A percentile compares a stretch with the other conserved stretches of the same genome.
These are phyloP conservation scores for Sideroxylon spinosum DNA, from an alignment of 179 eudicot genomes.

Conservation along the genomic window DNA sequence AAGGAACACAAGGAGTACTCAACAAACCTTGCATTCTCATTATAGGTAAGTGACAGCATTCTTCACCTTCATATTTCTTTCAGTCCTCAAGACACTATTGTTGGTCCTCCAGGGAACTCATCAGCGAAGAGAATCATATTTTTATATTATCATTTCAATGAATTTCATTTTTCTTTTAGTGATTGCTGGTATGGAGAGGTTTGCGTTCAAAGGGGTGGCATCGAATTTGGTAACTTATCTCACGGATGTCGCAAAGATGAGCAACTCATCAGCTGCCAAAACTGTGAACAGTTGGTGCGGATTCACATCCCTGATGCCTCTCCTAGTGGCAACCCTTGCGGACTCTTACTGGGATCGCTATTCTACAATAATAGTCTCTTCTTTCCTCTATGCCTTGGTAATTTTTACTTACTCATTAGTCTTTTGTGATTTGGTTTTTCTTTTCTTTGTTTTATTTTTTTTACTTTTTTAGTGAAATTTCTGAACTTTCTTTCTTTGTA, in stretches of 20 bases:
- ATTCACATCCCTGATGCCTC: slow-evolving; percentile 74
- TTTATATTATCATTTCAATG: too few species aligned
- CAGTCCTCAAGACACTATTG: too few species aligned
- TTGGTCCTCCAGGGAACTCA: too few species aligned
- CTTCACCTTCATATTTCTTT: not conserved
- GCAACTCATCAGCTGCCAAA: slow-evolving; percentile 83
- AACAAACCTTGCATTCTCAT: slow-evolving; percentile 73
- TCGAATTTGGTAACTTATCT: slow-evolving; percentile 86
- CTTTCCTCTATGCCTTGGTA: slow-evolving; percentile 60
- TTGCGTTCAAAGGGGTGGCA: slow-evolving; percentile 98
- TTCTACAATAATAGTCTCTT: slow-evolving; percentile 55
- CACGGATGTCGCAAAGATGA: slow-evolving; percentile 69
- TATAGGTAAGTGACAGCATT: slow-evolving; percentile 43
- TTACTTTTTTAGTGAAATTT: not conserved
- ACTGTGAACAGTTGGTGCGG: slow-evolving; percentile 88
- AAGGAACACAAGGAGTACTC: slow-evolving; percentile 31
- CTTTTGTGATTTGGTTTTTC: not conserved
- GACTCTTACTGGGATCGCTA: slow-evolving; percentile 67
- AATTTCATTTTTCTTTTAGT: slow-evolving; percentile 25
- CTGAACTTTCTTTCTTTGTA: not conserved
- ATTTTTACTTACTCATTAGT: slow-evolving; percentile 16
- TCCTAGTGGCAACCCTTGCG: slow-evolving; percentile 74
- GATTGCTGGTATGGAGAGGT: slow-evolving; percentile 89
- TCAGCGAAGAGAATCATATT: too few species aligned
- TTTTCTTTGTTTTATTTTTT: not conserved